Conservation (phyloP, 2,329 filamentous ascomycete species). For the Drechmeria coniospora region DNA sequence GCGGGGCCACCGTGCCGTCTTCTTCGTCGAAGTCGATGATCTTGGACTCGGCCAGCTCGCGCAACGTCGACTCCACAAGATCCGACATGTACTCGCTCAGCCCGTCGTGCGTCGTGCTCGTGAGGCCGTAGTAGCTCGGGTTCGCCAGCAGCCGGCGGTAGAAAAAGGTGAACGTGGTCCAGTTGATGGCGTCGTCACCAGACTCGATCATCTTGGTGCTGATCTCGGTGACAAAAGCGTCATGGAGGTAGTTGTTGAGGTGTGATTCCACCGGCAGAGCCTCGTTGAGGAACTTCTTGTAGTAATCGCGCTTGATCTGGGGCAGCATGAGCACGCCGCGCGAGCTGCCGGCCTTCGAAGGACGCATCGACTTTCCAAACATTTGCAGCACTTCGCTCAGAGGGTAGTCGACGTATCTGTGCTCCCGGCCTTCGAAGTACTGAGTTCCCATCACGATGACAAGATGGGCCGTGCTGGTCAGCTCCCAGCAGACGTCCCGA, state of each 20-base stretch:
- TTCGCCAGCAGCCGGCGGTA: constrained; percentile 90
- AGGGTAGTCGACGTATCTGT: constrained; percentile 92
- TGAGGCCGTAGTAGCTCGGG: constrained; percentile 87
- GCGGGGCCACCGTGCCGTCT: constrained; percentile 73
- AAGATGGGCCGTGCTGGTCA: constrained; percentile 74
- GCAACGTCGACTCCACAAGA: constrained; percentile 80
- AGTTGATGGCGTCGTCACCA: constrained; percentile 93
- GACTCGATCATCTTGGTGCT: constrained; percentile 92
- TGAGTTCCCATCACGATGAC: constrained; percentile 97
- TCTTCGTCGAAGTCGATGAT: constrained; percentile 93
- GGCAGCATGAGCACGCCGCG: constrained; percentile 95
- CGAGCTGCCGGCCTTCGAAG: constrained; percentile 62
- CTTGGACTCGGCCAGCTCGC: constrained; percentile 81
- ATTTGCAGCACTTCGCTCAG: constrained; percentile 91
- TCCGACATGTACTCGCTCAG: constrained; percentile 92
- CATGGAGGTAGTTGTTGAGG: constrained; percentile 78
- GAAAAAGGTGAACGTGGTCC: constrained; percentile 97
- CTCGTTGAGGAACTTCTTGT: constrained; percentile 97
- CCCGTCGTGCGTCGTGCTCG: constrained; percentile 77
- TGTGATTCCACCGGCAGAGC: constrained; percentile 92
- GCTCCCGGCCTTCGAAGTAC: constrained; percentile 90
- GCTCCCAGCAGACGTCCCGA: constrained; percentile 90
- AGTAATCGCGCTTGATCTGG: constrained; percentile 88
- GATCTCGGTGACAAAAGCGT: constrained; percentile 93
- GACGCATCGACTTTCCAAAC: constrained; percentile 83